These are phyloP conservation scores for Penicillium crystallinum DNA, from an alignment of 495 filamentous ascomycete species.

Conservation along the genomic window DNA sequence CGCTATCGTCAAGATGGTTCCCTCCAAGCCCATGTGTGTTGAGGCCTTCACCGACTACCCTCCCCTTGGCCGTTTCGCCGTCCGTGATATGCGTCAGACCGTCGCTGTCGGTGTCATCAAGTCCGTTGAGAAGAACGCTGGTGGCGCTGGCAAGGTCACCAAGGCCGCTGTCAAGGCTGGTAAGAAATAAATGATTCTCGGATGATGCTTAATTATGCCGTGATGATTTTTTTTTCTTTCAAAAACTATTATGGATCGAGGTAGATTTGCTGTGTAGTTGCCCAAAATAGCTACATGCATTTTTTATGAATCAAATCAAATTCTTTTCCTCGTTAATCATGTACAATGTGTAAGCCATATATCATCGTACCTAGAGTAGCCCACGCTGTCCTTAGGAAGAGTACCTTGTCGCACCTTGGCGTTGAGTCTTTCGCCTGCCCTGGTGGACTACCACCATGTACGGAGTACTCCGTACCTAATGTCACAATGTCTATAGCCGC, in stretches of 20 bases:
- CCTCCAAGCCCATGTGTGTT: conserved; percentile 99
- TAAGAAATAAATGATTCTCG: conserved; percentile 56
- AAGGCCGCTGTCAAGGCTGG: conserved; percentile 64
- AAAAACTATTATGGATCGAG: conserved; percentile 29
- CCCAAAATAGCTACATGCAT: conserved; percentile 22
- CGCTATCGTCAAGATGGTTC: conserved; percentile 99
- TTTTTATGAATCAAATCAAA: conserved; percentile 19
- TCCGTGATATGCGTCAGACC: conserved; percentile 87
- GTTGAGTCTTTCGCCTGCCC: too few species aligned
- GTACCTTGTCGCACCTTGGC: too few species aligned
- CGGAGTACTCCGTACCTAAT: too few species aligned
- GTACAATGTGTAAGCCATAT: neutral
- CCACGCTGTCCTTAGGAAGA: too few species aligned
- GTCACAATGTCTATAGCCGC: too few species aligned
- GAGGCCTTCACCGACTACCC: conserved; percentile 99
- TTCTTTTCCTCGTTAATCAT: neutral
- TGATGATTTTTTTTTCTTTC: conserved; percentile 29
- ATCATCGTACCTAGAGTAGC: too few species aligned
- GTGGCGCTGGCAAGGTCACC: conserved; percentile 67
- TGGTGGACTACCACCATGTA: too few species aligned
- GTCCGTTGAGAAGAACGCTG: conserved; percentile 72
- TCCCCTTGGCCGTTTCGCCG: conserved; percentile 97
- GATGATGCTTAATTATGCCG: conserved; percentile 25
- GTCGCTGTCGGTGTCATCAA: conserved; percentile 98
- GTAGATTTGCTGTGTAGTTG: conserved; percentile 28